Percentiles rank a stretch among this genome's conserved stretches.
These are phyloP conservation scores for Barnettozyma sucrosica DNA, from an alignment of 805 yeast species.

Conservation along the genomic window DNA sequence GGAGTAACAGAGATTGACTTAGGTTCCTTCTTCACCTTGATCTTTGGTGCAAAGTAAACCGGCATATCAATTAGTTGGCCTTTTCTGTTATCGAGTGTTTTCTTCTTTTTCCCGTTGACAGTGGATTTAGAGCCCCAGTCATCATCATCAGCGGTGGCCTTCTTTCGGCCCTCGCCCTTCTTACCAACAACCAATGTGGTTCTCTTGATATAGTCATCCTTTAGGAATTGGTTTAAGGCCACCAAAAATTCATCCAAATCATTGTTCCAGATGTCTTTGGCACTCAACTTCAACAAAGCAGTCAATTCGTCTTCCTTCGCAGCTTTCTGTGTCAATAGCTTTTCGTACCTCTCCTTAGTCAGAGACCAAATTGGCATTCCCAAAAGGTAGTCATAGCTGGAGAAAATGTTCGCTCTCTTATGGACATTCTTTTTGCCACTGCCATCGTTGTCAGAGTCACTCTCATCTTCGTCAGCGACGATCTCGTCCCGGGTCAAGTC, in stretches of 20 bases:
- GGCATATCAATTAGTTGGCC: conserved; percentile 25
- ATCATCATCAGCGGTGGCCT: conserved; percentile 23
- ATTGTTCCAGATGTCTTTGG: conserved; percentile 70
- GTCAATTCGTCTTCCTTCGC: conserved; percentile 69
- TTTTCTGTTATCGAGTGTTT: conserved; percentile 15
- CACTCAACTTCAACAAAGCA: conserved; percentile 50
- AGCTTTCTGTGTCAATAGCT: conserved; percentile 64
- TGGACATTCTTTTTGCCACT: conserved; percentile 33
- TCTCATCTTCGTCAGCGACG: conserved; percentile 34
- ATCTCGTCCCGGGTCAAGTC: conserved; percentile 33
- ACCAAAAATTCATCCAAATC: conserved; percentile 73
- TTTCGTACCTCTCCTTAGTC: conserved; percentile 84
- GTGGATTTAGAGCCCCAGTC: conserved; percentile 17
- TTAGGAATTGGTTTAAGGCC: conserved; percentile 63
- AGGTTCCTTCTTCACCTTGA: conserved; percentile 19
- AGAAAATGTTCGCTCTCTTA: conserved; percentile 43
- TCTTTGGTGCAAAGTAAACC: conserved; percentile 21
- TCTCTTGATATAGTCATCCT: conserved; percentile 57
- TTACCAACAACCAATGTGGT: conserved; percentile 42
- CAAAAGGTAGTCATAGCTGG: conserved; percentile 78
- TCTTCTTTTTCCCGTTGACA: conserved; percentile 13
- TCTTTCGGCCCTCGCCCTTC: conserved; percentile 36
- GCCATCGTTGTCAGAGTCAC: conserved; percentile 33
- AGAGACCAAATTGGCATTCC: conserved; percentile 94
- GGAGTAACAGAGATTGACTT: conserved; percentile 10